Conservation (phyloP, 805 yeast genomes). For the Candida lessepsii region DNA sequence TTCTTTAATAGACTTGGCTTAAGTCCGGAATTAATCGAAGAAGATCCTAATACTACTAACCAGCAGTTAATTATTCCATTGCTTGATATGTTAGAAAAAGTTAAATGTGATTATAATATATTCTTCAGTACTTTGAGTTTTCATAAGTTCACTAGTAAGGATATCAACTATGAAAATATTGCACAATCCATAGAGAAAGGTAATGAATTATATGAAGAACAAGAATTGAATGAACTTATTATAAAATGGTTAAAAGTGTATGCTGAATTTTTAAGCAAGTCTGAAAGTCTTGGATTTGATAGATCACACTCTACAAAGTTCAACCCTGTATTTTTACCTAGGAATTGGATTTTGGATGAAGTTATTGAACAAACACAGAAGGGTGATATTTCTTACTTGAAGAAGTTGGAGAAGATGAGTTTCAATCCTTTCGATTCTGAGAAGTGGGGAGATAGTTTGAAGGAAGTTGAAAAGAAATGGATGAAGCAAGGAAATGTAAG, state of each 20-base stretch:
- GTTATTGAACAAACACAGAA: conserved; percentile 63
- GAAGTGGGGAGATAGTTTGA: conserved; percentile 66
- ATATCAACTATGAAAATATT: conserved; percentile 8
- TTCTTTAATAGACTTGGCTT: conserved; percentile 74
- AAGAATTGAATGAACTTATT: conserved; percentile 42
- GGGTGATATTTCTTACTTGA: conserved; percentile 47
- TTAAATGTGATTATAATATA: conserved; percentile 74
- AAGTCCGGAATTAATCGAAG: conserved; percentile 32
- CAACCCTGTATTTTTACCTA: conserved; percentile 81
- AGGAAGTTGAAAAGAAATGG: conserved; percentile 61
- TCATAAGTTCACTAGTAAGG: conserved; percentile 26
- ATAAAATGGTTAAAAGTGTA: conserved; percentile 55
- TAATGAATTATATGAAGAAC: conserved; percentile 18
- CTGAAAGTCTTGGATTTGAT: conserved; percentile 33
- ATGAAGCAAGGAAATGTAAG: conserved; percentile 48
- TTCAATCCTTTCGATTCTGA: conserved; percentile 66
- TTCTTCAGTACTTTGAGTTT: conserved; percentile 69
- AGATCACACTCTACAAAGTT: conserved; percentile 17
- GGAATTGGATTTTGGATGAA: conserved; percentile 84
- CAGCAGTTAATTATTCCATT: conserved; percentile 55
- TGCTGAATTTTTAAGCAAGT: conserved; percentile 41
- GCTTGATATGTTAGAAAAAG: conserved; percentile 55
- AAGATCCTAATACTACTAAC: conserved; percentile 37
- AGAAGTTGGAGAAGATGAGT: conserved; percentile 69
- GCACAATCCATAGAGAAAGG: conserved; percentile 2